phyloP scores from a whole-genome alignment of 2,329 filamentous ascomycete species.

The Penicillium rolfsii region DNA sequence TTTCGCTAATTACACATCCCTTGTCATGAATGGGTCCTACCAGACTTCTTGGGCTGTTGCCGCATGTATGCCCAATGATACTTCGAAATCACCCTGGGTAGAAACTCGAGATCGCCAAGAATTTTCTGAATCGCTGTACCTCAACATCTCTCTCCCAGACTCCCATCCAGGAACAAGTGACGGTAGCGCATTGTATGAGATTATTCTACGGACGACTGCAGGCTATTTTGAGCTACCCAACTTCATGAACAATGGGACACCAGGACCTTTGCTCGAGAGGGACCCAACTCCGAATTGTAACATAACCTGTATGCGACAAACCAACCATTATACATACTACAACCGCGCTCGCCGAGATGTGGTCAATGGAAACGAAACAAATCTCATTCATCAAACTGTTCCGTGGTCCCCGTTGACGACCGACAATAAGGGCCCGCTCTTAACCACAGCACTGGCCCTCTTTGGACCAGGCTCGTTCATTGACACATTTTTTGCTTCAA shows the following conservation, averaged over 20 bases:
- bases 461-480: conserved; percentile 31
- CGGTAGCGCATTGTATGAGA: conserved; percentile 18
- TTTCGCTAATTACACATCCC: conserved; percentile 21
- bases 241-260: conserved; percentile 29
- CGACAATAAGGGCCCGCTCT: conserved; percentile 25
- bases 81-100: conserved; percentile 31
- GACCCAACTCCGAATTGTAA: conserved; percentile 7
- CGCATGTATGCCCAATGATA: conserved; percentile 36
- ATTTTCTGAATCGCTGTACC: conserved; percentile 35
- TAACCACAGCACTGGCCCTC: conserved; percentile 28
- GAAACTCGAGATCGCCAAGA: conserved; percentile 33
- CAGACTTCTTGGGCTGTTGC: conserved; percentile 20
- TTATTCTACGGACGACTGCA: conserved; percentile 35
- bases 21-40: not conserved
- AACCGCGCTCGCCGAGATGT: not conserved
- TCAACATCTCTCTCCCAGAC: conserved; percentile 25
- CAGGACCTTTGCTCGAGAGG: conserved; percentile 24
- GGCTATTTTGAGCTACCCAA: conserved; percentile 41
- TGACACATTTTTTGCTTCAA: conserved; percentile 9
- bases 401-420: not conserved
- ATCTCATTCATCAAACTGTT: not conserved
- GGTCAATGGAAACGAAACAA: not conserved
- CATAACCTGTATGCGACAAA: not conserved
- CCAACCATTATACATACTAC: not conserved
- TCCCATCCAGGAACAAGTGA: not conserved